Evolutionary conservation across 371 early-diverging fungal species (phyloP).

Genomic region (Mortierella sp.): DNA sequence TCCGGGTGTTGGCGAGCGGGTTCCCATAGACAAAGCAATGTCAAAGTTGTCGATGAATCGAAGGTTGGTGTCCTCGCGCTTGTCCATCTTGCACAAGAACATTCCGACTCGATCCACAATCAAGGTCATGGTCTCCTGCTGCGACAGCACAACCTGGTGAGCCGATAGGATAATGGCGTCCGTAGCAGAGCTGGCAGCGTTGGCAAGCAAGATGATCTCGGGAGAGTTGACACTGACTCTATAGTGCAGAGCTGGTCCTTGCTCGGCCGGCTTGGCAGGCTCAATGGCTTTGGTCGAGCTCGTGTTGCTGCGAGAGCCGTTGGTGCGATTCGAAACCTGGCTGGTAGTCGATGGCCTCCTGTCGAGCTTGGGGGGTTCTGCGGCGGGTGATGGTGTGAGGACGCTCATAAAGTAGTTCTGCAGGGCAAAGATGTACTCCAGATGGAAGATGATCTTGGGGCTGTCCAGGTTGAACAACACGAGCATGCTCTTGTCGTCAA

Average conservation of each 20-base stretch:
- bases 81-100: constrained; percentile 93
- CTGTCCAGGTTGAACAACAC: constrained; percentile 84
- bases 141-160: constrained; percentile 82
- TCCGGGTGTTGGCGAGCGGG: constrained; percentile 65
- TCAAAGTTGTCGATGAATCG: constrained; percentile 93
- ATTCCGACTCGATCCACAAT: constrained; percentile 89
- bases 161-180: constrained; percentile 92
- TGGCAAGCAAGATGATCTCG: constrained; percentile 90
- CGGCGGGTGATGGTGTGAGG: constrained; percentile 41
- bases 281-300: constrained; percentile 18
- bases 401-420: constrained; percentile 80
- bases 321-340: constrained; percentile 12
- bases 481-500: constrained; percentile 58
- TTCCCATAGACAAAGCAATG: constrained; percentile 83
- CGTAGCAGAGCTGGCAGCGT: constrained; percentile 77
- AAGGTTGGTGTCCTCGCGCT: constrained; percentile 80
- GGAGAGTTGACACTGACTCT: constrained; percentile 86
- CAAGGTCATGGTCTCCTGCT: constrained; percentile 80
- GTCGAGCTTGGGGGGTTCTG: constrained; percentile 27
- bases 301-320: constrained; percentile 1
- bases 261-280: constrained; percentile 34
- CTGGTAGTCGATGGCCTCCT: constrained; percentile 24
- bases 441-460: constrained; percentile 85
- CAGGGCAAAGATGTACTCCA: constrained; percentile 87
- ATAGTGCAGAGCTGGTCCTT: constrained; percentile 60